Conservation (phyloP, 73 alveolate species). For the Tetrahymena thermophila region DNA sequence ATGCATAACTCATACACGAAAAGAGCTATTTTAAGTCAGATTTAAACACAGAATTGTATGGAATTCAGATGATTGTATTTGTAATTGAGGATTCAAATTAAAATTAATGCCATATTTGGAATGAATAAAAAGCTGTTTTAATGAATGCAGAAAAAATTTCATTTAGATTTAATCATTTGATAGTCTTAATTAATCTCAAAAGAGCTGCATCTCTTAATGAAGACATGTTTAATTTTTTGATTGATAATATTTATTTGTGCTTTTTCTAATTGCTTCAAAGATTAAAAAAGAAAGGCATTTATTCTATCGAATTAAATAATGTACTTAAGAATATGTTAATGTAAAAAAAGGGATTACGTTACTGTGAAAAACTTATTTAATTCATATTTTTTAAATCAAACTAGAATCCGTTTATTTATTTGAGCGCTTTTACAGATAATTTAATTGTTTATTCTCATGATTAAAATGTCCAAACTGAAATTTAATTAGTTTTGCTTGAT, state of each 20-base stretch:
- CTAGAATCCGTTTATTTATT: neutral
- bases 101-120: neutral
- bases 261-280: neutral
- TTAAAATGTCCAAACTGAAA: neutral
- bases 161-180: neutral
- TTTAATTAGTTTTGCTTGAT: neutral
- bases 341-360: neutral
- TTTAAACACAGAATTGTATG: neutral
- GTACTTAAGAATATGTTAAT: neutral
- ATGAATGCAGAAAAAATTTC: neutral
- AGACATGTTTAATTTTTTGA: neutral
- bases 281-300: neutral
- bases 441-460: neutral
- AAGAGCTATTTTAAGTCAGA: neutral
- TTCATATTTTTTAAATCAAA: neutral
- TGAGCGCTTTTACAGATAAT: neutral
- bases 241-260: neutral
- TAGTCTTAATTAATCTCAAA: neutral
- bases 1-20: neutral
- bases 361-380: neutral
- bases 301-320: neutral
- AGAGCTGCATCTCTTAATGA: neutral
- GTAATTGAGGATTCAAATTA: neutral
- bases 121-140: neutral
- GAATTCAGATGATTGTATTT: neutral